Base-by-base conservation (phyloP, 169 alveolate species). In the Eimeria maxima region DNA sequence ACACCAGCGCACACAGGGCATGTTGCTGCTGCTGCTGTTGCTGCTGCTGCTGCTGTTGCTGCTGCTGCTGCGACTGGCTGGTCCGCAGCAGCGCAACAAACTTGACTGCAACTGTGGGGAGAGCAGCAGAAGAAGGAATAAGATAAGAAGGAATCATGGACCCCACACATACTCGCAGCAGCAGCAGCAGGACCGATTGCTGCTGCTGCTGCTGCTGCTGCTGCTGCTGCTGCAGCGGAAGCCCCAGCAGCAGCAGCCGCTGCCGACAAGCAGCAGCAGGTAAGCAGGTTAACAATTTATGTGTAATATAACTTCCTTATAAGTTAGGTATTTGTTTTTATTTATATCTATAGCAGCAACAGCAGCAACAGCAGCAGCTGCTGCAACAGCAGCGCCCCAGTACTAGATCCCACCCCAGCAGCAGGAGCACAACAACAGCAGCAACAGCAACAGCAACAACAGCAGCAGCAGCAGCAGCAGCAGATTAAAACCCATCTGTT, bases 381-480 rank as follows among this genome's bases (percentile, higher is more conserved):
- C 55, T 16, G 33, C 60, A 33, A 65, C 86, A 78, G 65, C 60
- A 53, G 60, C 60, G 60, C 60, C 60, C 1, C 60, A 53, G 60
- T 33, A 1, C 38, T 65, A 78, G 47, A 13, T 24, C 55, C 63
- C n/a, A 22, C 11, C 24, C 11, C 44, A 42, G 89, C 60, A 53
- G 60, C 60, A 53, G 60, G 38, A 33, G 38, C 38, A 24, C 69
- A 78, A 65, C 89, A 78, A 3, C 38, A 20, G 89, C 89, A 47
- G 89, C 55, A 44, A 14, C 60, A 33, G 89, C 86, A 33, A 69
- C 86, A 53, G 60, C 60, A 60, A 11, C 89, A 38, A 8, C 89
- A 78, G 69, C 89, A 78, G 89, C 89, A 45, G 89, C 89, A 20
- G 89, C 89, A 27, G 89, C 89, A 42, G 84, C 84, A 8, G 13